phyloP scores from a whole-genome alignment of 2,329 filamentous ascomycete species.

The Orbilia quercus region DNA sequence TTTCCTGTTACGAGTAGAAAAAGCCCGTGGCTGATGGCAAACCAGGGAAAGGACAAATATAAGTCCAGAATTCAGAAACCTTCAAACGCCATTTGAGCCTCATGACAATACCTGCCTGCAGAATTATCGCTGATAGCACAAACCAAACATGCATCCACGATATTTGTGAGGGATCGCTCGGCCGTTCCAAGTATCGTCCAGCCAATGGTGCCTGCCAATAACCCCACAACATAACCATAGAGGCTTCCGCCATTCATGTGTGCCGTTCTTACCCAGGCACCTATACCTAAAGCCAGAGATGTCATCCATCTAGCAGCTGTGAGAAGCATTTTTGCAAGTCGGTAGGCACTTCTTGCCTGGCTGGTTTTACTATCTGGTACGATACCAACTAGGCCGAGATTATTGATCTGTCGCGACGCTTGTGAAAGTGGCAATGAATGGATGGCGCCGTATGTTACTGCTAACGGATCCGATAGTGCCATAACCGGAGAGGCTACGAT shows the following conservation, averaged over 20 bases:
- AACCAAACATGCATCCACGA: constrained; percentile 87
- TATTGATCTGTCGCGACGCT: constrained; percentile 81
- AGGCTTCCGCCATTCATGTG: constrained; percentile 82
- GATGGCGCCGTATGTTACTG: constrained; percentile 91
- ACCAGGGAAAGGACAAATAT: neutral
- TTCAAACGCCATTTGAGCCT: constrained; percentile 64
- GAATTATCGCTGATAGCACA: constrained; percentile 92
- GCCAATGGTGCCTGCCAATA: constrained; percentile 92
- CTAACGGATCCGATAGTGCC: constrained; percentile 87
- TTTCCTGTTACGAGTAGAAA: too few relatives aligned
- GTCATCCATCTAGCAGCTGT: constrained; percentile 92
- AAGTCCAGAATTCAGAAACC: constrained; percentile 43
- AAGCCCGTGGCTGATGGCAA: too few relatives aligned
- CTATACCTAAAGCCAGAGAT: constrained; percentile 88
- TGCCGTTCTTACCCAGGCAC: constrained; percentile 95
- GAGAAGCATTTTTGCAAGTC: constrained; percentile 88
- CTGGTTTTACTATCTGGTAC: constrained; percentile 64
- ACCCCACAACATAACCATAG: constrained; percentile 92
- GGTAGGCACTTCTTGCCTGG: constrained; percentile 72
- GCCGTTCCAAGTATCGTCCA: constrained; percentile 92
- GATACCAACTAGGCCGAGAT: constrained; percentile 79
- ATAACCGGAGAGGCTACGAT: constrained; percentile 87
- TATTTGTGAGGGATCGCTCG: constrained; percentile 86
- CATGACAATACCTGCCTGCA: constrained; percentile 73
- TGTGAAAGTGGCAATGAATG: constrained; percentile 84